Evolutionary conservation across 805 yeast genomes (phyloP), one percentile per base, ranked within the genome.

Genomic region (Cephaloascus albidus): DNA sequence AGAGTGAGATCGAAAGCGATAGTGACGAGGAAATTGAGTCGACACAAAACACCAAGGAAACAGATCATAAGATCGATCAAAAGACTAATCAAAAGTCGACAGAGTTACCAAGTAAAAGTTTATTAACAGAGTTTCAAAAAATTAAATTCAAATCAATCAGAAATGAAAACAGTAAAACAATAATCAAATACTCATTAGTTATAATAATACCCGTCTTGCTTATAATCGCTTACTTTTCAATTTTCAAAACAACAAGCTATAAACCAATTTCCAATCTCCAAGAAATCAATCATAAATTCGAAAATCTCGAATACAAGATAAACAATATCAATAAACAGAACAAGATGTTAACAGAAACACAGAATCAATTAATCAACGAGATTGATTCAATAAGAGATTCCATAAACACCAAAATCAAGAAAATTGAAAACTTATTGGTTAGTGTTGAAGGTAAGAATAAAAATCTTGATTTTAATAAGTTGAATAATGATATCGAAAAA

Each of bases 231-330:
- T 23, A 8, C 12, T 23, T 23, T 6, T 12, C 6, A 23, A 8
- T 12, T 23, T 23, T 8, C 28, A 8, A 23, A 6, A 12, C 10
- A 6, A 8, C 28, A 8, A 23, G 12, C 12, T 23, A 23, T 23
- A n/a, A 31, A 16, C 33, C 33, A n/a, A 31, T 40, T 3, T 42
- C 36, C n/a, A 49, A 44, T 33, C 38, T 38, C 28, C 30, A 37
- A 20, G 48, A 43, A 14, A 40, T 50, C 3, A 43, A 45, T 33
- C 39, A 46, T 2, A 45, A 45, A 35, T 49, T 50, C 35, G 37
- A 43, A 19, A 23, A 35, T 10, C 35, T 49, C 14, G 52, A 47
- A 28, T 30, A 44, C 16, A 36, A 37, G 12, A 23, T 23, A 6
- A 23, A 23, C 12, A 12, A 23, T 23, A 8, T 23, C 10, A 8